Percentiles rank a stretch among this genome's conserved stretches.
These are phyloP conservation scores for Boletus patriciae DNA, from an alignment of 768 basidiomycete genomes.

Conservation along the genomic window DNA sequence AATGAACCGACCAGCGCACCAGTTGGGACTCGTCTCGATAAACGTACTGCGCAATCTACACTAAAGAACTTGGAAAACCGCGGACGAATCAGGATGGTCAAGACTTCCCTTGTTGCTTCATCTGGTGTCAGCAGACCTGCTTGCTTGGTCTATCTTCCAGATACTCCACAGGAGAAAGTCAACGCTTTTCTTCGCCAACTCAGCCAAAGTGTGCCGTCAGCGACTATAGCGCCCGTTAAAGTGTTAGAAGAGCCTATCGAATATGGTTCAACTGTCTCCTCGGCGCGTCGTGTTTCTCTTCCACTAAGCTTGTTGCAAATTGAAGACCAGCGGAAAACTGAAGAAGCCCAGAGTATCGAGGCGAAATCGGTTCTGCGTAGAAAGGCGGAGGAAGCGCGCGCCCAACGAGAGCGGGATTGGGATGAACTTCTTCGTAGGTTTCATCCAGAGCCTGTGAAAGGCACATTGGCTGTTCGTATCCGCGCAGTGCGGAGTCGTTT, in stretches of 20 bases:
- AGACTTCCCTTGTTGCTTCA: constrained; percentile 57
- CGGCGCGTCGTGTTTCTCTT: constrained; percentile 34
- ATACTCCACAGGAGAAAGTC: constrained; percentile 51
- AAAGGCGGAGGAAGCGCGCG: constrained; percentile 64
- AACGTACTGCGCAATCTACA: constrained; percentile 63
- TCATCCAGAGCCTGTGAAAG: constrained; percentile 53
- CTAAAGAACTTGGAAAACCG: constrained; percentile 61
- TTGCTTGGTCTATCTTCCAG: constrained; percentile 65
- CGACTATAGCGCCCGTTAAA: constrained; percentile 40
- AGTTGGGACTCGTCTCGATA: constrained; percentile 67
- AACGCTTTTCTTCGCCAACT: constrained; percentile 58
- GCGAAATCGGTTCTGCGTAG: constrained; percentile 54
- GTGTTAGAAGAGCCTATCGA: constrained; percentile 55
- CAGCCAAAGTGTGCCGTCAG: constrained; percentile 37
- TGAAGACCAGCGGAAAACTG: constrained; percentile 39
- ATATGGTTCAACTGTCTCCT: constrained; percentile 47
- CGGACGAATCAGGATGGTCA: constrained; percentile 69
- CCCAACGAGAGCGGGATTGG: constrained; percentile 67
- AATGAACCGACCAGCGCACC: constrained; percentile 74
- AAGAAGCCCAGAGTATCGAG: constrained; percentile 39
- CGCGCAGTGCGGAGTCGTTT: constrained; percentile 57
- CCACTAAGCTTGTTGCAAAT: constrained; percentile 47
- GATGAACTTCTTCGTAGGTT: constrained; percentile 51
- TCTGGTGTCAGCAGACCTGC: constrained; percentile 61
- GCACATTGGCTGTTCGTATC: constrained; percentile 50